Evolutionary conservation across 176 grass and related monocot genomes (phyloP).

Genomic region (Echinochloa phyllopogon): DNA sequence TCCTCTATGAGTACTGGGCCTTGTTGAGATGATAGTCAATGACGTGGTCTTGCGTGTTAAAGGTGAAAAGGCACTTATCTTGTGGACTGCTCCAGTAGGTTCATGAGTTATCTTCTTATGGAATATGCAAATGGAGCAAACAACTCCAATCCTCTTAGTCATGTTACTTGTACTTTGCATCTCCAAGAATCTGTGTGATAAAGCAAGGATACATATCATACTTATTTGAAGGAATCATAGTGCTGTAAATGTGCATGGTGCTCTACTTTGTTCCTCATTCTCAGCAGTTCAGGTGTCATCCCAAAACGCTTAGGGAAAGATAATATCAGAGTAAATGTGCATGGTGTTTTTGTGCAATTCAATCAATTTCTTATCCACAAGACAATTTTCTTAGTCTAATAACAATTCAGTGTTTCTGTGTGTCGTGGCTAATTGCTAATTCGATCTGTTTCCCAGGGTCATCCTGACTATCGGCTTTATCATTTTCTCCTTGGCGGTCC

Average conservation of each 20-base stretch:
- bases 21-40: background rate
- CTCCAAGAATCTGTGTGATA: background rate
- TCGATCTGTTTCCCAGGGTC: conserved; percentile 59
- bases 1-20: background rate
- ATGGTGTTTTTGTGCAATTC: background rate
- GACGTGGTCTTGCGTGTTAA: background rate
- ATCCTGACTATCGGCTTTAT: conserved; percentile 71
- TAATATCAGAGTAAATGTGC: background rate
- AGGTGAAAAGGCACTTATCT: background rate
- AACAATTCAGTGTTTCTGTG: background rate
- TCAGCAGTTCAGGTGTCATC: background rate
- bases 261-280: background rate
- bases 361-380: background rate
- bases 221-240: background rate
- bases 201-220: background rate
- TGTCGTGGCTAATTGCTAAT: background rate
- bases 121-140: background rate
- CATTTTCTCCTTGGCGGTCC: conserved; percentile 70
- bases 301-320: background rate
- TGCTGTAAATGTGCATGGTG: background rate
- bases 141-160: background rate
- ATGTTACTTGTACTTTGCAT: background rate
- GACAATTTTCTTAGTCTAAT: background rate
- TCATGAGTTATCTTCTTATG: background rate
- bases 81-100: background rate